Percentiles rank a stretch among this genome's conserved stretches.
Evolutionary conservation across 495 filamentous ascomycete species (phyloP).

Genomic region (Durotheca rogersii): DNA sequence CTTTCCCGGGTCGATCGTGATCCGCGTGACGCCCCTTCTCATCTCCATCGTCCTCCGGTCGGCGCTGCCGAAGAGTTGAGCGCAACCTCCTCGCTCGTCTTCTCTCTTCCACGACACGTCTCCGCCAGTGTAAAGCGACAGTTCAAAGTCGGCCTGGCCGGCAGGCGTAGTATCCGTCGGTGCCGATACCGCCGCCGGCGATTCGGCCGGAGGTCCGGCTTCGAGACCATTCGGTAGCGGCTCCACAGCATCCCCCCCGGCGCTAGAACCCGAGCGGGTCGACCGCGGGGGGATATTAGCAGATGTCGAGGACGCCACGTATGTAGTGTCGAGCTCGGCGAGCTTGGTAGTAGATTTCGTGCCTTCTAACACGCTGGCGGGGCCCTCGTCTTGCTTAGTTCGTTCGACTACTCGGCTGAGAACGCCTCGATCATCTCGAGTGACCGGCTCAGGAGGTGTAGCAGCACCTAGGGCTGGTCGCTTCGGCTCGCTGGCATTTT

Average conservation of each 20-base stretch:
- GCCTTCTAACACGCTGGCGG: neutral
- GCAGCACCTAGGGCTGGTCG: too few relatives aligned
- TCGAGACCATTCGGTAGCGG: too few relatives aligned
- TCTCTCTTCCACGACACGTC: conserved; percentile 17
- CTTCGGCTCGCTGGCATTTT: too few relatives aligned
- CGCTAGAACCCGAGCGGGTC: too few relatives aligned
- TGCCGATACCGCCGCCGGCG: neutral
- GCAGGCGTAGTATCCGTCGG: neutral
- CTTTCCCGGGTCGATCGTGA: conserved; percentile 21
- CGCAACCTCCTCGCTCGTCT: conserved; percentile 7
- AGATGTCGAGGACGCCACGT: neutral
- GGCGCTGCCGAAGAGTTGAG: conserved; percentile 16
- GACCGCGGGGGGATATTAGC: neutral
- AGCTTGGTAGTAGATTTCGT: neutral
- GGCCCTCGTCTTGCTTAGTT: neutral
- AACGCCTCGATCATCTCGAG: neutral
- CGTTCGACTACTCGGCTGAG: neutral
- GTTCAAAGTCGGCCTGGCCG: conserved; percentile 20
- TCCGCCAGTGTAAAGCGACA: conserved; percentile 21
- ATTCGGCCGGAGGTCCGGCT: too few relatives aligned
- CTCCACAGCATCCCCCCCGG: too few relatives aligned
- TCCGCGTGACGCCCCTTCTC: conserved; percentile 1
- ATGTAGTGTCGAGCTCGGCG: neutral
- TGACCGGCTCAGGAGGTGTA: too few relatives aligned
- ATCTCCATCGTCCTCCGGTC: conserved; percentile 13